Base-by-base conservation (phyloP, 139 green algal species). In the Marvania coccoides region DNA sequence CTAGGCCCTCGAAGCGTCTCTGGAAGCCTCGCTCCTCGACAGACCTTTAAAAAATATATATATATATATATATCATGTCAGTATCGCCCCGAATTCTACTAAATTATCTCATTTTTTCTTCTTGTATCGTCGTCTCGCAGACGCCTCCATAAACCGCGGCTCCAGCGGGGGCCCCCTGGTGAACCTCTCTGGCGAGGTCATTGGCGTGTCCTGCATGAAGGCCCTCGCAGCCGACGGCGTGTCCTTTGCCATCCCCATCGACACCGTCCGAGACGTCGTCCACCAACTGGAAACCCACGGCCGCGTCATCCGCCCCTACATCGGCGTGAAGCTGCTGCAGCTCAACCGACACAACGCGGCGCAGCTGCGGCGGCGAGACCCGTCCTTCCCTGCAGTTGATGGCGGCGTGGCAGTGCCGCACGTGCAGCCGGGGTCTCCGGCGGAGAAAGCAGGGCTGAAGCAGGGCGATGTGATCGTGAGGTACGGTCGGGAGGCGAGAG, bases 241-340 rank as follows among this genome's bases (percentile, higher is more conserved):
- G 6, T 79, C 58, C 37, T 94, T 94, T 81, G 84, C 80, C 30
- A 90, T 94, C 37, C 87, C 87, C 6, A 81, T 91, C 1, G 78
- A 92, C 63, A 80, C 83, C 0, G 80, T 83, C 13, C 78, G 79
- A 47, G 59, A 75, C 24, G 61, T 90, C 5, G 56, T 83, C 19
- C 45, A 55, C 2, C 79, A 89, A 69, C 70, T 88, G 8, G 33
- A 46, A 26, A 29, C 63, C 24, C 53, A 80, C 9, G 87, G 87
- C 2, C 76, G 85, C 14, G 80, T 93, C 6, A 60, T 78, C 12
- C 65, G 82, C 1, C 85, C 87, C 9, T 90, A 87, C 56, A 73
- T 87, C 6, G 87, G 87, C 55, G 84, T 91, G 37, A 88, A 86
- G 15, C 87, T 92, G 79, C 71, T 90, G 47, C 61, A 87, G 69